Base-by-base conservation (phyloP, 2,329 filamentous ascomycete genomes). In the Colletotrichum limetticola region DNA sequence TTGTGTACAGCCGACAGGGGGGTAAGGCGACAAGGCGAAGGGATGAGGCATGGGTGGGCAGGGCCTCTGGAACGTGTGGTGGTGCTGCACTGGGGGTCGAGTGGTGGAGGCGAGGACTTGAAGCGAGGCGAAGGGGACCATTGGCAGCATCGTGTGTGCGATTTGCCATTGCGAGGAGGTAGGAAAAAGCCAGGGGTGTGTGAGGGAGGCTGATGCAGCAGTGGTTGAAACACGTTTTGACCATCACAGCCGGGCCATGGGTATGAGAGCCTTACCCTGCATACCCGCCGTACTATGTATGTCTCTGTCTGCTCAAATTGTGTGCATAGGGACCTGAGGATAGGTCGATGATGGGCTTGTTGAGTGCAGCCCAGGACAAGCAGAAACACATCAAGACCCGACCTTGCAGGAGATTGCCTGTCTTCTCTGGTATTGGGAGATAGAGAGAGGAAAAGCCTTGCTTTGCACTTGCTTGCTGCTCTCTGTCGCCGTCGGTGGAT, bases 221-320 rank as follows among this genome's bases (percentile, higher is more conserved):
- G 72, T 72, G 74, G 74, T 76, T 80, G 77, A 80, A 81, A 80
- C 77, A 79, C 77, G 77, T 80, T 80, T 81, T 76, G 68, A 68
- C 71, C 71, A 74, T 72, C 24, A 24, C 62, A 59, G 52, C 62
- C 58, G 60, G 68, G 71, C 42, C 66, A 66, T 61, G 66, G 66
- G 67, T 70, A 61, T 61, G 58, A 68, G 58, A 68, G 69, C 32
- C 35, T 49, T 49, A 16, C 55, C 24, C 57, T 55, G 46, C 49
- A 42, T 55, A 22, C 46, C 61, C 61, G 61, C 46, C 28, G 46
- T 35, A 63, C 28, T 28, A 12, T 9, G 12, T 35, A 12, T 37
- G 16, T 26, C 46, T 55, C 28, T 37, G 60, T 46, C 19, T 49
- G 8, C 19, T 42, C 19, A 49, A 49, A 49, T n/a, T 56, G 53